Conservation (phyloP, 148 eudicot species). For the Dianthus caryophyllus region DNA sequence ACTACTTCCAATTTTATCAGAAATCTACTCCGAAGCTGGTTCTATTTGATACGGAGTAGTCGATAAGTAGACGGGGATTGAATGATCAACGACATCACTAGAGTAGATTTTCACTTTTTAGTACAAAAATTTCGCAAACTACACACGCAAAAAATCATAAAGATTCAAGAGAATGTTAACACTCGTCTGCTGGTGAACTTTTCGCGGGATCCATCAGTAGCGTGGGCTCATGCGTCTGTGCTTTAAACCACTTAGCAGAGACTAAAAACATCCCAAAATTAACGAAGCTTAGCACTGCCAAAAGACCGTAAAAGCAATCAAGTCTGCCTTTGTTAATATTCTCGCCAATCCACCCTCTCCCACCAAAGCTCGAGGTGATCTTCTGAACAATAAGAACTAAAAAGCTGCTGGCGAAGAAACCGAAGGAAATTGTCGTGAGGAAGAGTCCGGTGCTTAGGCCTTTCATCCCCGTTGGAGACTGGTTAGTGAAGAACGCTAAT, state of each 20-base stretch:
- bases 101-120: too few relatives aligned
- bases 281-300: conserved; percentile 38
- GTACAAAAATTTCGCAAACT: too few relatives aligned
- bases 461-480: conserved; percentile 70
- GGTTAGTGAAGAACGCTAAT: conserved; percentile 66
- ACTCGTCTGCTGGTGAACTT: conserved; percentile 17
- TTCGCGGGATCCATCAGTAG: neutral
- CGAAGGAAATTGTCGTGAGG: conserved; percentile 50
- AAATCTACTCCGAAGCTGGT: neutral
- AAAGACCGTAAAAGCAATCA: conserved; percentile 49
- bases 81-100: neutral
- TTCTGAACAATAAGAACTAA: conserved; percentile 43
- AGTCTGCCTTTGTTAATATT: conserved; percentile 56
- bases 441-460: conserved; percentile 71
- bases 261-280: conserved; percentile 42
- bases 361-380: conserved; percentile 30
- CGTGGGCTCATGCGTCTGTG: conserved; percentile 10
- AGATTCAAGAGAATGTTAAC: neutral
- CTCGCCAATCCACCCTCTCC: conserved; percentile 50
- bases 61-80: neutral
- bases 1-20: neutral
- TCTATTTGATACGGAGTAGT: neutral
- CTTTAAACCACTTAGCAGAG: conserved; percentile 50
- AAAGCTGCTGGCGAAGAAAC: conserved; percentile 60
- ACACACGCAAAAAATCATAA: too few relatives aligned